Conservation (phyloP, 2,329 filamentous ascomycete species). For the Fusarium fujikuroi region DNA sequence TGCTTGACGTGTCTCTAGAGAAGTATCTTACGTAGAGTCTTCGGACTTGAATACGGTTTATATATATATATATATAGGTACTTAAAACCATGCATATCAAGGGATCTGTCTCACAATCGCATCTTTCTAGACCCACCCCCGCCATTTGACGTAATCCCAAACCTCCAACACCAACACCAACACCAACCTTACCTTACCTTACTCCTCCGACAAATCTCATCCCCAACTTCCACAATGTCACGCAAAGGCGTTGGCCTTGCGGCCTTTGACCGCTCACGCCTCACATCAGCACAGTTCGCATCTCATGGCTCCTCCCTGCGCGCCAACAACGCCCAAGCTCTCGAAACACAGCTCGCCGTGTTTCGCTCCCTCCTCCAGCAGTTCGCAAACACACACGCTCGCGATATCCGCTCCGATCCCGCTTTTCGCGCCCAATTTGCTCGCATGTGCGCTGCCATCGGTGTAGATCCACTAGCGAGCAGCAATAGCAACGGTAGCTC, state of each 20-base stretch:
- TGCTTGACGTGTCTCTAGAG: too few relatives aligned
- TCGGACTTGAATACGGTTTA: neutral
- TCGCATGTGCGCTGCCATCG: slow-evolving; percentile 97
- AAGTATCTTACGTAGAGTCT: neutral
- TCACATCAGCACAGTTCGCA: slow-evolving; percentile 90
- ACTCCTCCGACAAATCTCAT: neutral
- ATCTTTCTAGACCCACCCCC: slow-evolving; percentile 16
- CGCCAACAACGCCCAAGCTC: slow-evolving; percentile 82
- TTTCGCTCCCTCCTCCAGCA: slow-evolving; percentile 96
- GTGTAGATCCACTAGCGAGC: slow-evolving; percentile 87
- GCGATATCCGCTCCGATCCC: slow-evolving; percentile 95
- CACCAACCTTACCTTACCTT: neutral
- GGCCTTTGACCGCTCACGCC: slow-evolving; percentile 85
- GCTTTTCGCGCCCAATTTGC: slow-evolving; percentile 97
- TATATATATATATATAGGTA: too few relatives aligned
- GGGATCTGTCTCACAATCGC: neutral
- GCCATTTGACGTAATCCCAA: slow-evolving; percentile 37
- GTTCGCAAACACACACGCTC: slow-evolving; percentile 93
- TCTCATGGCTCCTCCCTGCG: slow-evolving; percentile 90
- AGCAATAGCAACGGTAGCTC: slow-evolving; percentile 53
- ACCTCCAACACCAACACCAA: neutral
- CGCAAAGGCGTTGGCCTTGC: slow-evolving; percentile 90
- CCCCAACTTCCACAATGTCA: slow-evolving; percentile 60
- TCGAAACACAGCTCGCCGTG: slow-evolving; percentile 92
- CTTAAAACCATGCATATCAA: neutral